Base-by-base conservation (phyloP, 768 basidiomycete genomes). In the Mycena sanguinolenta region DNA sequence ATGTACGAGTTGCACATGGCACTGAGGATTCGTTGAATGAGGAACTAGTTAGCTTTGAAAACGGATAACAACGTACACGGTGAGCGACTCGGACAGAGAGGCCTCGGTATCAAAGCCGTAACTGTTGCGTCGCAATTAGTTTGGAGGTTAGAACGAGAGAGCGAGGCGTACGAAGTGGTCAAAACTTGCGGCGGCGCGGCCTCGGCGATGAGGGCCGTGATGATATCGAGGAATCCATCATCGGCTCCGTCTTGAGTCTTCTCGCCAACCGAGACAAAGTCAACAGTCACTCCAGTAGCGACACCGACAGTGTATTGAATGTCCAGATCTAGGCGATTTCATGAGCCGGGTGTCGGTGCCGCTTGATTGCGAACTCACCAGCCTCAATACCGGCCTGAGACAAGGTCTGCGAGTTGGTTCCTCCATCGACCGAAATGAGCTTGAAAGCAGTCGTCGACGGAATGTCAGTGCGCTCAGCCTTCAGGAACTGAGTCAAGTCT, bases 71-170 rank as follows among this genome's bases (percentile, higher is more conserved):
- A 62, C 71, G 4, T 16, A 69, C 71, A 73, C 54, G 50, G 72
- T 73, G 17, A 73, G 65, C 9, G 55, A 0, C 54, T 70, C 64
- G 0, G 72, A 73, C n/a, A 73, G 65, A 19, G 50, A 82, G 10
- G 84, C 82, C 71, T 87, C 85, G 42, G 88, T 87, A 53, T 84
- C 78, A 28, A 87, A 85, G 1, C 79, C 84, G 32, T 34, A 34
- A 34, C 32, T 34, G 32, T 34, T 34, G 32, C 4, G 32, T 34
- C 10, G 32, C 10, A 10, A 34, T 34, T 34, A 34, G 10, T 34
- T n/a, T 5, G 10, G 32, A 34, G 6, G 32, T 34, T 10, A 34
- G 32, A 5, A 10, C 32, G 32, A 10, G 10, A 34, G 32, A 34
- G 32, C 4, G 32, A 34, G 32, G 32, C 32, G 32, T 34, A 34